Evolutionary conservation across 164 flowering plant species (phyloP), one percentile per base, ranked within the genome.

Genomic region (Piper betle): DNA sequence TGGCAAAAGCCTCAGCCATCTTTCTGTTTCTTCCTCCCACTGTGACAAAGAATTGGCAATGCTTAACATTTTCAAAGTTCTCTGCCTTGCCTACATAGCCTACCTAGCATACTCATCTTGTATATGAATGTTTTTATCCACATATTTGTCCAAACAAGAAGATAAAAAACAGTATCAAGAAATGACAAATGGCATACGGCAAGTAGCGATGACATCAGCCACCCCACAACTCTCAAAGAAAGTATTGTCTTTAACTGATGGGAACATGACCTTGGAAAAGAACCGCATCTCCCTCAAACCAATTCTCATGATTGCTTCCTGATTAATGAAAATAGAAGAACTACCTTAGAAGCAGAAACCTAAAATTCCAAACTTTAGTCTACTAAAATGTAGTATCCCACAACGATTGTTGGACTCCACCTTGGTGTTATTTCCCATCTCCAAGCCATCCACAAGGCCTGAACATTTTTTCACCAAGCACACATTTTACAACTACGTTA

Each of bases 201-300:
- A 93, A 61, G 97, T 90, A 48, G 96, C 85, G 63, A 93, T 93
- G 42, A 93, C 83, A 74, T 93, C 98, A 59, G 98, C 98, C 37
- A 93, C 91, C 7, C 98, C 98, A 70, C 98, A 90, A 80, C 98
- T 93, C 75, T 93, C 98, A 64, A 93, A 86, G 81, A 89, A 93
- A 55, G 98, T 93, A 69, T 66, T 83, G 61, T 93, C 96, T 62
- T 75, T 78, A 52, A 93, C 97, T 37, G 97, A 78, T 56, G 94
- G 71, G 78, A 84, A 93, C 77, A 93, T 62, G 55, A 88, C 73
- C 78, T 93, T 93, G 62, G 98, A 93, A 62, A 93, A 80, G 65
- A 82, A 84, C 75, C 74, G 87, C 98, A 93, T 93, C 71, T 93
- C 98, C 68, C 78, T 80, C 64, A 93, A 73, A 33, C 98, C 98